Conservation (phyloP, 768 basidiomycete genomes). For the Phlebiopsis flavidoalba region DNA sequence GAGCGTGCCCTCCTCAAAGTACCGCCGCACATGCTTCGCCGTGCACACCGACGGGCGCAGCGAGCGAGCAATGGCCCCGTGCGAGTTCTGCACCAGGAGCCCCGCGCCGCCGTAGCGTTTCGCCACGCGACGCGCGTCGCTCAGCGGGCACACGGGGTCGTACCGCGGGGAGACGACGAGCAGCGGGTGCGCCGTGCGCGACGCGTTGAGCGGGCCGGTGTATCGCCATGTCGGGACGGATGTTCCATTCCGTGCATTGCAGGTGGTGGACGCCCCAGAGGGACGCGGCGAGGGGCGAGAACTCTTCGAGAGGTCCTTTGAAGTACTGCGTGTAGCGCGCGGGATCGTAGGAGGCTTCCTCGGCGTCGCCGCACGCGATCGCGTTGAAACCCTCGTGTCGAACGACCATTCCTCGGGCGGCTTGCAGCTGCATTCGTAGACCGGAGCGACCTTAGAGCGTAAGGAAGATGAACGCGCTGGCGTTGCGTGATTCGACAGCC, state of each 20-base stretch:
- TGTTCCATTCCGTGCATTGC: not conserved
- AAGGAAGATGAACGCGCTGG: not conserved
- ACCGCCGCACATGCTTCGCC: slow-evolving; percentile 28
- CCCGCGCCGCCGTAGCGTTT: not conserved
- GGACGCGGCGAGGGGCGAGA: not conserved
- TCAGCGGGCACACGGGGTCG: not conserved
- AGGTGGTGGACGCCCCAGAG: not conserved
- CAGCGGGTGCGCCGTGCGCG: not conserved
- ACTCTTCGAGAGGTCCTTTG: not conserved
- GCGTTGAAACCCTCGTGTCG: not conserved
- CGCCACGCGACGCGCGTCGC: not conserved
- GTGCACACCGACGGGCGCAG: slow-evolving; percentile 29
- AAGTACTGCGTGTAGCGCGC: not conserved
- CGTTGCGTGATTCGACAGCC: not conserved
- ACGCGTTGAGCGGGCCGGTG: not conserved
- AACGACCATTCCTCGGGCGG: not conserved
- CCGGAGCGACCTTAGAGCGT: not conserved
- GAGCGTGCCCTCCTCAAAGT: slow-evolving; percentile 35
- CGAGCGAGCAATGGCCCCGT: not conserved
- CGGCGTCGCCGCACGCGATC: not conserved
- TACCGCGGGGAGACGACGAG: not conserved
- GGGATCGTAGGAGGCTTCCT: not conserved
- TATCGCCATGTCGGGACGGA: not conserved
- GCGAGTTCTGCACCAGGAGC: not conserved
- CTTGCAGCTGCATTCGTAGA: not conserved